Percentiles rank a stretch among this genome's conserved stretches.
These are phyloP conservation scores for Solanum pinnatisectum DNA, from an alignment of 257 asterid genomes.

Conservation along the genomic window DNA sequence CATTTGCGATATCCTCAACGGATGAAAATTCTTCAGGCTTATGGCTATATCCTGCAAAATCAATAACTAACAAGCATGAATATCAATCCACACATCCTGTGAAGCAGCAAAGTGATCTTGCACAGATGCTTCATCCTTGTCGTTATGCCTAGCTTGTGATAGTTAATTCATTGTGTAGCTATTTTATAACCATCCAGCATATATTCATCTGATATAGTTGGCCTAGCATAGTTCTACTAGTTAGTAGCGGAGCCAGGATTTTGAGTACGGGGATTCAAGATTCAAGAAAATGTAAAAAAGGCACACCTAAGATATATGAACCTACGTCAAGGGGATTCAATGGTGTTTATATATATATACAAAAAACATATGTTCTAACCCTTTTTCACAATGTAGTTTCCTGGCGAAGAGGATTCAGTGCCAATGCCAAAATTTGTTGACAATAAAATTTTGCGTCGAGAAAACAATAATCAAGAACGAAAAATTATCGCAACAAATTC, in stretches of 20 bases:
- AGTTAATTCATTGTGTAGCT: not conserved
- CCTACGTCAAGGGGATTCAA: not conserved
- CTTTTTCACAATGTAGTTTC: no score
- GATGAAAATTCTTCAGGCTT: conserved; percentile 74
- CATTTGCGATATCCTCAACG: conserved; percentile 41
- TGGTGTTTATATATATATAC: not conserved
- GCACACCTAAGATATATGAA: not conserved
- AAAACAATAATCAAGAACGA: no score
- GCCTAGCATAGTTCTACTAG: not conserved
- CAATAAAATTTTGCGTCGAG: no score
- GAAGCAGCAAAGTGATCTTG: not conserved
- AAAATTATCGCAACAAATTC: conserved; percentile 28
- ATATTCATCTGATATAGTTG: not conserved
- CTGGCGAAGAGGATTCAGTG: no score
- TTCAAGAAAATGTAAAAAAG: not conserved
- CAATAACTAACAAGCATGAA: not conserved
- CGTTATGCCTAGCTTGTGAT: not conserved
- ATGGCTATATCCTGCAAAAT: conserved; percentile 51
- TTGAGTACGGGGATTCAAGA: not conserved
- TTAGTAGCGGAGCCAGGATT: not conserved
- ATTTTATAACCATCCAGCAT: not conserved
- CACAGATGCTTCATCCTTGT: not conserved
- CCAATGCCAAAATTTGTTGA: no score
- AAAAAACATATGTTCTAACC: no score
- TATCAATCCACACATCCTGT: not conserved